A percentile compares a stretch with the other conserved stretches of the same genome.
Evolutionary conservation across 2,329 filamentous ascomycete genomes (phyloP).

Genomic region (Sporothrix variecibatus): DNA sequence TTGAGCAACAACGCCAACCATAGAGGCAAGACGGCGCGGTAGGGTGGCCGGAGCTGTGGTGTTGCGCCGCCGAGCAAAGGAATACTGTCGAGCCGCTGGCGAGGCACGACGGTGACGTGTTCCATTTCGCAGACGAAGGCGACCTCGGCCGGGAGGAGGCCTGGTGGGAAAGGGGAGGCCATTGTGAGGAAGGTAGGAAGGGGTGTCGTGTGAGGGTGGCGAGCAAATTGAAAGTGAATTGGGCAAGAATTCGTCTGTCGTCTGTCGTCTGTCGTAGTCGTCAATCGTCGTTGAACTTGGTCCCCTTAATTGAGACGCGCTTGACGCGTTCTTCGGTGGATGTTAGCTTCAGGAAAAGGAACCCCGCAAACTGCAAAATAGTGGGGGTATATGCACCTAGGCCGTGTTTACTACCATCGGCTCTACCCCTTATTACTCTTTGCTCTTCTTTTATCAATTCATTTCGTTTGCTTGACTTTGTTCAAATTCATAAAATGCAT

Average conservation of each 20-base stretch:
- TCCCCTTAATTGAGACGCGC: conserved; percentile 4
- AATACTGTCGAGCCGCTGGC: conserved; percentile 84
- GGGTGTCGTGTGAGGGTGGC: not conserved
- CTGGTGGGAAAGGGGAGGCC: conserved; percentile 53
- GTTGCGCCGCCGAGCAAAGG: conserved; percentile 79
- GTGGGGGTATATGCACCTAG: conserved; percentile 12
- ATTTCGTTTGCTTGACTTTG: not conserved
- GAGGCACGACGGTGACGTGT: conserved; percentile 86
- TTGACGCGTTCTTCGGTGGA: not conserved
- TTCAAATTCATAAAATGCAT: not conserved
- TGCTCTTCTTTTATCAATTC: not conserved
- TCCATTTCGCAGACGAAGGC: conserved; percentile 98
- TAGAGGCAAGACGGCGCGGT: conserved; percentile 76
- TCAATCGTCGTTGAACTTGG: no score
- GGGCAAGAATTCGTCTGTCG: not conserved
- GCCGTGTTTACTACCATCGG: not conserved
- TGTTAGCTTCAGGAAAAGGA: not conserved
- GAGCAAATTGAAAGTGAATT: not conserved
- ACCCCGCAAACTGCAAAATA: not conserved
- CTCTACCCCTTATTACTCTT: not conserved
- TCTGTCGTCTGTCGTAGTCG: not conserved
- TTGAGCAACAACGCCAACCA: conserved; percentile 96
- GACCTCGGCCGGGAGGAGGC: conserved; percentile 80
- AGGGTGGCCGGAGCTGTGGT: conserved; percentile 74
- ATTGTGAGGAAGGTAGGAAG: conserved; percentile 37